Percentiles rank a stretch among this genome's conserved stretches.
Evolutionary conservation across 2,329 filamentous ascomycete species (phyloP).

Genomic region (Ceratocystiopsis brevicomis): DNA sequence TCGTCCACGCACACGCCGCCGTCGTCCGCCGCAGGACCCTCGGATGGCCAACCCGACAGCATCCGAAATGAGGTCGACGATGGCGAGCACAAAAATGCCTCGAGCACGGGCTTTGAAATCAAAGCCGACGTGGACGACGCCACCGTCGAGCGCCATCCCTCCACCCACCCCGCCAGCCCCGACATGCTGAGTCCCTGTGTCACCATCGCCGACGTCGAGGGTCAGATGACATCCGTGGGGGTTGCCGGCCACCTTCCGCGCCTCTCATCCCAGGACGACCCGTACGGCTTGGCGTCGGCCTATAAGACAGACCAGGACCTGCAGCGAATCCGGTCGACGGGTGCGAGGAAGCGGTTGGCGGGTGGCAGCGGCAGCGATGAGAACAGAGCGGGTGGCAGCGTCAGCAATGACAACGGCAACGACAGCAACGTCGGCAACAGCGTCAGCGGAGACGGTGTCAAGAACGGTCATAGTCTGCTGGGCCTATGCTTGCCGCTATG

Average conservation of each 20-base stretch:
- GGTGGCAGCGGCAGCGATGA: slow-evolving; percentile 19
- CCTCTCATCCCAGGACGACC: slow-evolving; percentile 51
- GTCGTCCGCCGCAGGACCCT: slow-evolving; percentile 3
- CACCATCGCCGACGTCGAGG: slow-evolving; percentile 30
- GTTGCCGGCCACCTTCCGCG: slow-evolving; percentile 29
- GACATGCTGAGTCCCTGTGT: not conserved
- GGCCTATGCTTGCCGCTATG: slow-evolving; percentile 14
- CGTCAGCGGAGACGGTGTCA: not conserved
- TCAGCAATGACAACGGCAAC: not conserved
- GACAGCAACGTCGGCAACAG: not conserved
- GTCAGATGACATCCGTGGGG: slow-evolving; percentile 19
- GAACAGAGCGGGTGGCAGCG: slow-evolving; percentile 5
- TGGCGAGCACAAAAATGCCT: slow-evolving; percentile 17
- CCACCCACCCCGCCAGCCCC: slow-evolving; percentile 5
- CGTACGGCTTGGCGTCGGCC: slow-evolving; percentile 57
- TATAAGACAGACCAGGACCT: slow-evolving; percentile 67
- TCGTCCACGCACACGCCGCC: slow-evolving; percentile 13
- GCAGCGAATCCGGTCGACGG: slow-evolving; percentile 60
- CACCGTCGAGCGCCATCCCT: slow-evolving; percentile 22
- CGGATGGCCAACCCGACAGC: slow-evolving; percentile 7
- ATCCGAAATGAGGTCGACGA: slow-evolving; percentile 12
- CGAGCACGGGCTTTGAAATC: slow-evolving; percentile 28
- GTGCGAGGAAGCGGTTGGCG: slow-evolving; percentile 47
- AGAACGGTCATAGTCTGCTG: slow-evolving; percentile 5
- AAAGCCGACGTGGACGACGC: slow-evolving; percentile 18